Evolutionary conservation across 164 flowering plant species (phyloP).

Genomic region (Buxus sempervirens): DNA sequence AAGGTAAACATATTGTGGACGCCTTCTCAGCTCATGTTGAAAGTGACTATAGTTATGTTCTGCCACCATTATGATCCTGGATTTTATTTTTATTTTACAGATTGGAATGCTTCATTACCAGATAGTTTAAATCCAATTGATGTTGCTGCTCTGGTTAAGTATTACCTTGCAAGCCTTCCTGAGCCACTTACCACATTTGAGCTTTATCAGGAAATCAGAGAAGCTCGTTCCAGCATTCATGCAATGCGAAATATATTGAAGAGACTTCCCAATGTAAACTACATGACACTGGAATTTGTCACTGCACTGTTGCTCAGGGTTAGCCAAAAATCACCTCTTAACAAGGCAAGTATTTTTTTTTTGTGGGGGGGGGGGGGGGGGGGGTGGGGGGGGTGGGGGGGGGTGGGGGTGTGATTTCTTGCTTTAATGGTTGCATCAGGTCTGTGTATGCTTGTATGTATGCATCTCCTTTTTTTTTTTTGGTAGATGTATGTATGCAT

Average conservation of each 20-base stretch:
- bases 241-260: slow-evolving; percentile 61
- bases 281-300: slow-evolving; percentile 75
- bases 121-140: slow-evolving; percentile 66
- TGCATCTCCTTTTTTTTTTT: too few relatives aligned
- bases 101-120: slow-evolving; percentile 65
- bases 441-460: too few relatives aligned
- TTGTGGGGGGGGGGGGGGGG: too few relatives aligned
- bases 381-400: too few relatives aligned
- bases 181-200: slow-evolving; percentile 80
- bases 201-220: slow-evolving; percentile 67
- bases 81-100: slow-evolving; percentile 31
- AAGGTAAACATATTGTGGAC: slow-evolving; percentile 48
- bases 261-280: slow-evolving; percentile 81
- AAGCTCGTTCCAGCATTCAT: slow-evolving; percentile 68
- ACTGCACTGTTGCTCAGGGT: slow-evolving; percentile 81
- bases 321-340: slow-evolving; percentile 81
- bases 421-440: background rate
- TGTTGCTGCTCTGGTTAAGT: slow-evolving; percentile 66
- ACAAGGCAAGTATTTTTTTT: slow-evolving; percentile 54
- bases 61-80: background rate
- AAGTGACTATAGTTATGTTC: background rate
- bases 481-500: too few relatives aligned
- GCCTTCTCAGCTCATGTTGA: slow-evolving; percentile 5
- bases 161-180: slow-evolving; percentile 88
- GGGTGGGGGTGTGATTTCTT: too few relatives aligned